Evolutionary conservation across 1,284 basidiomycete genomes (phyloP).

Genomic region (Hypsizygus ulmarius): DNA sequence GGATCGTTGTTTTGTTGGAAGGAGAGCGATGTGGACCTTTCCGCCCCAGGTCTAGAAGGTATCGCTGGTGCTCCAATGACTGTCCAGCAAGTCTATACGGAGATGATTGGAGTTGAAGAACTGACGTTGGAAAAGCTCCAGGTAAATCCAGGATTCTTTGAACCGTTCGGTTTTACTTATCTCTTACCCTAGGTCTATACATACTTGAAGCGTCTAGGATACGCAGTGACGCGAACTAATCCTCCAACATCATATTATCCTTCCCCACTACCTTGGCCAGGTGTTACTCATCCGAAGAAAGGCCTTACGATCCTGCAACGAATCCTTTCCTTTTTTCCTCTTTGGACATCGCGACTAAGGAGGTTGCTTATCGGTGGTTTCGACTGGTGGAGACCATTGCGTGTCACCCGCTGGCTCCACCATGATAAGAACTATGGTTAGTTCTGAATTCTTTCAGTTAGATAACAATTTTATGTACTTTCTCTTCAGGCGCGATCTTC

Average conservation of each 20-base stretch:
- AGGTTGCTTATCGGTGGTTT: conserved; percentile 33
- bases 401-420: conserved; percentile 42
- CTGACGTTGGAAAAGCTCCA: conserved; percentile 86
- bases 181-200: conserved; percentile 71
- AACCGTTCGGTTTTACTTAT: conserved; percentile 10
- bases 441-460: conserved; percentile 15
- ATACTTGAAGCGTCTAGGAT: conserved; percentile 89
- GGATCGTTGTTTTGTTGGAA: conserved; percentile 86
- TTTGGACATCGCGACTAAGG: conserved; percentile 29
- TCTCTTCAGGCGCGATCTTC: conserved; percentile 64
- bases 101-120: conserved; percentile 78
- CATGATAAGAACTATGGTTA: conserved; percentile 48
- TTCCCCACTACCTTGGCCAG: conserved; percentile 36
- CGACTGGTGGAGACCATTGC: conserved; percentile 63
- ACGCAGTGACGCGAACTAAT: conserved; percentile 75
- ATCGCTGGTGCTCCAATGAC: conserved; percentile 75
- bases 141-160: conserved; percentile 41
- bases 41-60: conserved; percentile 37
- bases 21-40: conserved; percentile 29
- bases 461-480: conserved; percentile 4
- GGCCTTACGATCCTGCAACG: conserved; percentile 28
- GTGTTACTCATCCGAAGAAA: conserved; percentile 12
- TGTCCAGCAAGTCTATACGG: conserved; percentile 85
- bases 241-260: conserved; percentile 64
- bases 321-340: conserved; percentile 34